Conservation (phyloP, 208 protist genomes). For the Trypanosoma lewisi region DNA sequence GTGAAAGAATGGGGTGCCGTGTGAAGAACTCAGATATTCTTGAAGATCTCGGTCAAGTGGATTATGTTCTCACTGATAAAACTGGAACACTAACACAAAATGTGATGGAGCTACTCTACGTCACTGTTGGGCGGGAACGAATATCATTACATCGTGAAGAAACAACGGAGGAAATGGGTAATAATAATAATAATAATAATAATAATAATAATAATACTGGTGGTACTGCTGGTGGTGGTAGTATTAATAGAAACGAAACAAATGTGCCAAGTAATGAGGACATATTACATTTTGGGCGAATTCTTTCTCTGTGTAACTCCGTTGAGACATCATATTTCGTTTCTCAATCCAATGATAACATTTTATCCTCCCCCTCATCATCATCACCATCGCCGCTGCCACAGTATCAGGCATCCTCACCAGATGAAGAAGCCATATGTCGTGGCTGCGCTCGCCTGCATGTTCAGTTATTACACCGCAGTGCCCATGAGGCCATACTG, state of each 20-base stretch:
- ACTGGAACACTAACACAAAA: conserved; percentile 96
- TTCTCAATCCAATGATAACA: neutral
- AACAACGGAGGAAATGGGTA: neutral
- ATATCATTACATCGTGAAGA: conserved; percentile 1
- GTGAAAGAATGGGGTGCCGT: conserved; percentile 41
- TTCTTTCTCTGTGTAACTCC: conserved; percentile 88
- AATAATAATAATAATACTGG: no score
- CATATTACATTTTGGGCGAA: conserved; percentile 54
- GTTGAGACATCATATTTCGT: conserved; percentile 38
- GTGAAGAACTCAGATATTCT: conserved; percentile 89
- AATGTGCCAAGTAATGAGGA: conserved; percentile 2
- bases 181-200: no score
- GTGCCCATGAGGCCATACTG: conserved; percentile 27
- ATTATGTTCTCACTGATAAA: conserved; percentile 95
- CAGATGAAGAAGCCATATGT: conserved; percentile 94
- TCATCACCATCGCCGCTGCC: no score
- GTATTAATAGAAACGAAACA: neutral
- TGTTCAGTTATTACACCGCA: conserved; percentile 45
- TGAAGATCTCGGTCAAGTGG: conserved; percentile 94
- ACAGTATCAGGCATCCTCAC: conserved; percentile 87
- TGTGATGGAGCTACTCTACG: conserved; percentile 85
- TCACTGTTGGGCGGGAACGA: conserved; percentile 29
- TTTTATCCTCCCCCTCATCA: no score
- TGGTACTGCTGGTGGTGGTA: no score
- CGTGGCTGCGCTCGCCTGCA: conserved; percentile 56